Evolutionary conservation across 2,329 filamentous ascomycete genomes (phyloP), one percentile per base, ranked within the genome.

Genomic region (Phaeosphaeria sp.): DNA sequence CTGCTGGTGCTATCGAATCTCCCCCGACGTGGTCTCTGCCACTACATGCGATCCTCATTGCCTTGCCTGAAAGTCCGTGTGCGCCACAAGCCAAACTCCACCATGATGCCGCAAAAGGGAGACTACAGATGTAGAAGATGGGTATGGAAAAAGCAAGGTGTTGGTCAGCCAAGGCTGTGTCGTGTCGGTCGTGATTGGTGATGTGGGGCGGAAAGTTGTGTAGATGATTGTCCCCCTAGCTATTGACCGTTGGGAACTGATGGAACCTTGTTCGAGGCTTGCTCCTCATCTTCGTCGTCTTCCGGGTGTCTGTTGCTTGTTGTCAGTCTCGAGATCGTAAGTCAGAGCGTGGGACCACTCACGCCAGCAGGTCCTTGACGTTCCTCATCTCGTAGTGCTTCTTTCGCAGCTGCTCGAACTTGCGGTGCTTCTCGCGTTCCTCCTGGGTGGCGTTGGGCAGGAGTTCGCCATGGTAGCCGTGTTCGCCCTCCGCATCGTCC

Each of bases 321-420:
- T 56, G 67, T 56, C 15, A 33, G 39, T 13, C 8, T 13, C 15
- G 15, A 7, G 2, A 7, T 22, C 17, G 6, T 33, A 21, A 15
- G 20, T n/a, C 17, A n/a, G 4, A 15, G 22, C 9, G 30, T 6
- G 6, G 22, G 0, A 13, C 1, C 17, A 67, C 73, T 45, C 77
- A 89, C 88, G 92, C 93, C 64, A 99, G 86, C 52, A 98, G 80
- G 72, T 89, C 87, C 71, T 95, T 96, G 57, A 97, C 93, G 73
- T 95, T 91, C 80, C 87, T 92, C 95, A 99, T 99, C 84, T 99
- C 95, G 79, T 99, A 99, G 79, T 99, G 95, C 82, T 89, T 94
- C 88, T 95, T 97, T 73, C 95, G 87, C 82, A 92, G 85, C 80
- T 91, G 84, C 81, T 97, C 93, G 77, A 99, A 99, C 75, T 91